Evolutionary conservation across 2,329 filamentous ascomycete species (phyloP), one percentile per base, ranked within the genome.

Genomic region (Davidsoniella neocaledoniae): DNA sequence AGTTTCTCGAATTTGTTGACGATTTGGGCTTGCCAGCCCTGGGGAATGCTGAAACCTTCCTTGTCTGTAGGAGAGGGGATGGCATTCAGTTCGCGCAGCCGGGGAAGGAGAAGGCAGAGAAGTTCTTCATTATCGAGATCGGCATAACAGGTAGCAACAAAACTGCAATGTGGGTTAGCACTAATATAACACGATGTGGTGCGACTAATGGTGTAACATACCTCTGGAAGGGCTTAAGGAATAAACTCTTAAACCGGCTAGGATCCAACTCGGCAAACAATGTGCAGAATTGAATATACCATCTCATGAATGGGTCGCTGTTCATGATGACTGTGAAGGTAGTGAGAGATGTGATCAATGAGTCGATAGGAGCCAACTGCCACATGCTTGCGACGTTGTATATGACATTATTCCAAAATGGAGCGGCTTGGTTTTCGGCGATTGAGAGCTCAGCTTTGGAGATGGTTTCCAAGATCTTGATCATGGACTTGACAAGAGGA

Each of bases 221-320:
- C 75, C 77, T 86, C 62, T 93, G 85, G 57, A 96, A 87, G 51
- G 84, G 79, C 37, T 78, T 81, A 6, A 88, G 70, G 29, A 94
- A 73, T n/a, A 95, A 68, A 55, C 77, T 80, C 49, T 79, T 75
- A 60, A 96, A 98, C 38, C 84, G 75, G 48, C 81, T 75, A 1
- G 73, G 61, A 43, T 87, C 80, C 36, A 93, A 69, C 49, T 86
- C 75, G 0, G 85, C 81, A 56, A 91, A 80, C 48, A 85, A 80
- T 12, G 81, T 81, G 63, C 86, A 95, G 63, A 96, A 94, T 0
- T 79, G 74, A 41, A 96, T 73, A 61, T 94, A 96, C 68, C 80
- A 81, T 47, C 65, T 65, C 58, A 81, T 76, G 58, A 88, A 72
- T 1, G 73, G 72, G 42, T 82, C 77, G 47, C 74, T 73, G 3